phyloP scores from a whole-genome alignment of 2,329 filamentous ascomycete species.

The Fusarium sp. region DNA sequence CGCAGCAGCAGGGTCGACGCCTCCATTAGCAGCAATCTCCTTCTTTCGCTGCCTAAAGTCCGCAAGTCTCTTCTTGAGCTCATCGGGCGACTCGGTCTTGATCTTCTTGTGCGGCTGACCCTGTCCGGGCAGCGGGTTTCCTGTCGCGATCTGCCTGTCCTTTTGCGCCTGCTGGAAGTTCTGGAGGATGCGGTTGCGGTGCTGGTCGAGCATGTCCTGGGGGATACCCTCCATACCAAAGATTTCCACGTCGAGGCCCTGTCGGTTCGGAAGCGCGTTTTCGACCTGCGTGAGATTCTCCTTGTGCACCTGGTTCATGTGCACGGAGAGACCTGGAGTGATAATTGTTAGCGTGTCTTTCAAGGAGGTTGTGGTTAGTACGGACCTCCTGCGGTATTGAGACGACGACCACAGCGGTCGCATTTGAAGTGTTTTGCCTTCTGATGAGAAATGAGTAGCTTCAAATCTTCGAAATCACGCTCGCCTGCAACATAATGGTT shows the following conservation, averaged over 20 bases:
- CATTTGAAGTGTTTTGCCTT: slow-evolving; percentile 99
- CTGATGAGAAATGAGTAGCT: slow-evolving; percentile 96
- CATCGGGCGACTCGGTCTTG: slow-evolving; percentile 81
- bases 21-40: slow-evolving; percentile 68
- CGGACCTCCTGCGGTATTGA: slow-evolving; percentile 95
- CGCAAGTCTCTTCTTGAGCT: slow-evolving; percentile 84
- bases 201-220: slow-evolving; percentile 84
- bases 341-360: slow-evolving; percentile 30
- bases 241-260: slow-evolving; percentile 92
- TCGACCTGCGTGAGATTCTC: slow-evolving; percentile 89
- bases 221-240: slow-evolving; percentile 99
- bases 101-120: slow-evolving; percentile 72
- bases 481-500: slow-evolving; percentile 69
- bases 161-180: slow-evolving; percentile 89
- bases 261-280: slow-evolving; percentile 90
- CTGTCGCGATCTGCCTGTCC: slow-evolving; percentile 84
- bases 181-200: slow-evolving; percentile 88
- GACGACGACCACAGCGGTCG: slow-evolving; percentile 86
- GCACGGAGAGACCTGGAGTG: slow-evolving; percentile 85
- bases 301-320: slow-evolving; percentile 99
- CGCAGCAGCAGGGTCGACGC: slow-evolving; percentile 51
- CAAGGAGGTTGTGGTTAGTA: background rate
- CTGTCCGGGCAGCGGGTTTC: slow-evolving; percentile 82
- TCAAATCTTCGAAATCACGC: slow-evolving; percentile 96
- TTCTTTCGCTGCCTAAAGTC: slow-evolving; percentile 81